A percentile compares a stretch with the other conserved stretches of the same genome.
These are phyloP conservation scores for Martiniozyma abietophila DNA, from an alignment of 805 yeast species.

Conservation along the genomic window DNA sequence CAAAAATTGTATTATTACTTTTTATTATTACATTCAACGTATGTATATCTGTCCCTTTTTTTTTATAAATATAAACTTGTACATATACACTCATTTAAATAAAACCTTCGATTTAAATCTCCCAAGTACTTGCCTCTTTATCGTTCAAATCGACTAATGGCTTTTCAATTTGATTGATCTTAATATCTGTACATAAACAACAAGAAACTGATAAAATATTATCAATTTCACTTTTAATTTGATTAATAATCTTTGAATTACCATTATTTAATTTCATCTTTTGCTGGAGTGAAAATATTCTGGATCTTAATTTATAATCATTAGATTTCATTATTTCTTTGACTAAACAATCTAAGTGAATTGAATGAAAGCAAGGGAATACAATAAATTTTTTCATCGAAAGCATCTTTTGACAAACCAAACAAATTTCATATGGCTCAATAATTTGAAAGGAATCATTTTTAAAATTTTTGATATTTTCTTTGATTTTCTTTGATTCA, in stretches of 20 bases:
- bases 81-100: too few species aligned
- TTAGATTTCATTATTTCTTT: slow-evolving; percentile 49
- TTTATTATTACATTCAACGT: not conserved
- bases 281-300: slow-evolving; percentile 45
- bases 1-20: not conserved
- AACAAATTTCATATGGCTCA: slow-evolving; percentile 80
- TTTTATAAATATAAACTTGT: slow-evolving; percentile 2
- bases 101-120: slow-evolving; percentile 19
- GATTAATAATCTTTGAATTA: slow-evolving; percentile 22
- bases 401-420: slow-evolving; percentile 58
- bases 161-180: slow-evolving; percentile 60
- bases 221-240: slow-evolving; percentile 43
- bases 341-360: slow-evolving; percentile 83
- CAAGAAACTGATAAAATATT: slow-evolving; percentile 54
- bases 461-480: slow-evolving; percentile 44
- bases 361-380: slow-evolving; percentile 86
- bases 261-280: slow-evolving; percentile 31
- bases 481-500: slow-evolving; percentile 48
- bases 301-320: slow-evolving; percentile 57
- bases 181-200: slow-evolving; percentile 65
- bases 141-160: slow-evolving; percentile 39
- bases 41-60: slow-evolving; percentile 1
- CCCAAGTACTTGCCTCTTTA: slow-evolving; percentile 40
- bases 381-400: slow-evolving; percentile 64
- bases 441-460: slow-evolving; percentile 51